Conservation (phyloP, 768 basidiomycete species). For the Lactarius sanguifluus region DNA sequence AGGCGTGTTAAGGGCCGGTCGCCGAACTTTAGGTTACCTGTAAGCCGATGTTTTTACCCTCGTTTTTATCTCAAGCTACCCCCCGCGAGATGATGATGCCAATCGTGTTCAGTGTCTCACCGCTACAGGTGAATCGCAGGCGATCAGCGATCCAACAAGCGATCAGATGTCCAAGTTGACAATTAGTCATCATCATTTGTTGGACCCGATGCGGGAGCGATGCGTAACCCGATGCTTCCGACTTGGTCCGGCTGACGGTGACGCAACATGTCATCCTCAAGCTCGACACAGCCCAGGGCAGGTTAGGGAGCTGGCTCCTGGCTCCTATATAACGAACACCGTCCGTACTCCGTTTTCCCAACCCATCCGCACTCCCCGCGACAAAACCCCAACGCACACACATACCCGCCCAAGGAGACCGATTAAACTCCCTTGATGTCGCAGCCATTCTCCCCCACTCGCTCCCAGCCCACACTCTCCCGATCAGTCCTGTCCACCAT, state of each 20-base stretch:
- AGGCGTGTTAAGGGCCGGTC: not conserved
- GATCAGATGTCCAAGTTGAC: not conserved
- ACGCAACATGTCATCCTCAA: not conserved
- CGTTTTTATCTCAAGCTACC: too few species aligned
- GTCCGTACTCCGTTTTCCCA: not conserved
- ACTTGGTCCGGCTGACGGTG: not conserved
- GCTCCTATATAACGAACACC: not conserved
- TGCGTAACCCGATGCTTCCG: not conserved
- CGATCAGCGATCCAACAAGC: too few species aligned
- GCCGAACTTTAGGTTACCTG: too few species aligned
- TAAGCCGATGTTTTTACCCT: too few species aligned
- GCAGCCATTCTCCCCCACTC: not conserved
- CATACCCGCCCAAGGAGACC: not conserved
- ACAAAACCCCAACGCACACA: not conserved
- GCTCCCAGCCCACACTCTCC: constrained; percentile 8
- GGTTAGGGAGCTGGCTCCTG: not conserved
- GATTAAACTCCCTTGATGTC: not conserved
- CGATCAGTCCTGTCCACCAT: constrained; percentile 12
- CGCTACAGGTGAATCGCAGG: too few species aligned
- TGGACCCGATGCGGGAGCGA: too few species aligned
- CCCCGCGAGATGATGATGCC: too few species aligned
- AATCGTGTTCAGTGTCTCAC: too few species aligned
- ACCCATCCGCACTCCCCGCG: not conserved
- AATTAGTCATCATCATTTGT: not conserved
- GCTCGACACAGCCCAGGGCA: not conserved